These are phyloP conservation scores for Bruguiera gymnorhiza DNA, from an alignment of 345 rosid genomes.

Conservation along the genomic window DNA sequence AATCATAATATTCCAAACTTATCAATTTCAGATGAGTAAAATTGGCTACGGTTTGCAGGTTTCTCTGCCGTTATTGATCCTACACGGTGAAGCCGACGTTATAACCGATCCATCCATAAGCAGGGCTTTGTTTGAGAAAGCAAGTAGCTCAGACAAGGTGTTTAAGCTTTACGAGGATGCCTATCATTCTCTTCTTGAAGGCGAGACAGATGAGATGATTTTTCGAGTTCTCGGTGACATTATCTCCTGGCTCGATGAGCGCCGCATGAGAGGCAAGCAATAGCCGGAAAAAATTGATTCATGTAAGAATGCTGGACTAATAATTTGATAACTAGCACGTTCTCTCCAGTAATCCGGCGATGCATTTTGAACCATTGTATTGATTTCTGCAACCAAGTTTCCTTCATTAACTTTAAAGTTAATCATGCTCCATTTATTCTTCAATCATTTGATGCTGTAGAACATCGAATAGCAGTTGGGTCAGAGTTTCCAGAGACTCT, in stretches of 20 bases:
- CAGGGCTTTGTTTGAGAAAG: slow-evolving; percentile 69
- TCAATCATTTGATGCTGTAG: too few species aligned
- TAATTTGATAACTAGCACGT: too few species aligned
- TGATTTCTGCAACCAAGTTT: too few species aligned
- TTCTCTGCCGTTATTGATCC: slow-evolving; percentile 66
- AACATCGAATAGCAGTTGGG: too few species aligned
- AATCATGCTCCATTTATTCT: too few species aligned
- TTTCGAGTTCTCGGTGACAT: slow-evolving; percentile 65
- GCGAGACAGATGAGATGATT: slow-evolving; percentile 81
- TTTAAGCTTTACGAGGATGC: slow-evolving; percentile 65
- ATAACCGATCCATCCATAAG: slow-evolving; percentile 90
- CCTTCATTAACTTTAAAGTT: too few species aligned
- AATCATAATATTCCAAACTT: too few species aligned
- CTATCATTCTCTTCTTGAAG: slow-evolving; percentile 79
- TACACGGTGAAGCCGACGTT: slow-evolving; percentile 80
- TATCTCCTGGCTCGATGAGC: slow-evolving; percentile 75
- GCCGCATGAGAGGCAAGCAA: slow-evolving; percentile 7
- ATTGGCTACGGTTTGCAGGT: slow-evolving; percentile 38
- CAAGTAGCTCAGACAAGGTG: slow-evolving; percentile 74
- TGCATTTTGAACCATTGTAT: too few species aligned
- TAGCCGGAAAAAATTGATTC: neutral
- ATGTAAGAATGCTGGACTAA: too few species aligned
- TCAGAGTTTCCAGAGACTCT: too few species aligned
- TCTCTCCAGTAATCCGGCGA: too few species aligned
- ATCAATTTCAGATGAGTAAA: neutral